Evolutionary conservation across 2,329 filamentous ascomycete species (phyloP), one percentile per base, ranked within the genome.

Genomic region (Ascochyta lentis): DNA sequence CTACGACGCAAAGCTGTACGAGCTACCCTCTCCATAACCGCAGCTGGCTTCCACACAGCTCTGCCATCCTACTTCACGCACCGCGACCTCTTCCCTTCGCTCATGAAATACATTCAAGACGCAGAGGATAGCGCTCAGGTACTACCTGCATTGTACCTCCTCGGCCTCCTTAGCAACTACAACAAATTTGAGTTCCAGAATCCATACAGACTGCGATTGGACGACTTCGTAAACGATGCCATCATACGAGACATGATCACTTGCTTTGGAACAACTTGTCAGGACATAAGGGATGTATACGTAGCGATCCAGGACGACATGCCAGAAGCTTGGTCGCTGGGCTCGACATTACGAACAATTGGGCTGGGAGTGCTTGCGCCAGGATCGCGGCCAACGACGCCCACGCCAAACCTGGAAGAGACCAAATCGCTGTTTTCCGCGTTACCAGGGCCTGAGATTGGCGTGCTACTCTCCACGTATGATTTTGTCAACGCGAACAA

Each of bases 141-240:
- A 49, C 47, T 91, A 39, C 85, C 90, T 55, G 89, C 94, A 0
- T 92, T 97, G 64, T 86, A 89, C 13, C 84, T 98, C 9, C 82
- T 97, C 19, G 94, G 94, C 12, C 82, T 98, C 4, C 81, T 99
- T 49, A 90, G 91, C 62, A 99, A 98, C 78, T 98, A 98, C 83
- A 98, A 99, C 83, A 99, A 98, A 76, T 99, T 99, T 70, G 95
- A 99, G 76, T 94, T 96, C 54, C 93, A 96, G 73, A 99, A 99
- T 66, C 94, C 94, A 0, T 99, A 99, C 68, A 89, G 95, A 67
- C 80, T 96, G 60, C 90, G 94, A 26, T 83, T 99, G 15, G 92
- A 94, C 67, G 93, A 98, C 74, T 98, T 98, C 76, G 92, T 97
- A 68, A 96, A 99, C 71, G 93, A 98, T 70, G 80, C 83, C 0